Evolutionary conservation across 306 rosid genomes (phyloP).

Genomic region (apple (Malus domestica)): DNA sequence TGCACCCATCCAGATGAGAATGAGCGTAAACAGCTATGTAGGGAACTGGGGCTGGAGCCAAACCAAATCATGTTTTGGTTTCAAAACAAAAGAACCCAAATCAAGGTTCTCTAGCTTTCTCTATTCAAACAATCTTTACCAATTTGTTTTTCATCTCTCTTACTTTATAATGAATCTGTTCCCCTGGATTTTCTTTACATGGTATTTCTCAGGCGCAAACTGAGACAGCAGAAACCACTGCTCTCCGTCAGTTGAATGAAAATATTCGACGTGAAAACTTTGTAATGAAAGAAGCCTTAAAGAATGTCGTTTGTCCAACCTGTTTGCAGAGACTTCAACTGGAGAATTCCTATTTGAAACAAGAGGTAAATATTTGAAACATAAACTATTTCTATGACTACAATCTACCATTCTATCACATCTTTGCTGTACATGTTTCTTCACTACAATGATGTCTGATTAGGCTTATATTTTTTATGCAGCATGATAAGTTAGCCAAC

Average conservation of each 20-base stretch:
- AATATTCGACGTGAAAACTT: slow-evolving; percentile 44
- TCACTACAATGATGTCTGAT: not conserved
- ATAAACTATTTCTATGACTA: not conserved
- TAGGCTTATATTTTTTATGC: slow-evolving; percentile 8
- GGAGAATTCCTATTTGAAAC: slow-evolving; percentile 40
- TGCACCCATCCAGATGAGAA: slow-evolving; percentile 48
- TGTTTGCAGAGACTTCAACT: slow-evolving; percentile 36
- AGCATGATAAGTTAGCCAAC: slow-evolving; percentile 38
- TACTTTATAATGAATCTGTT: not conserved
- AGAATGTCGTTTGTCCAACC: slow-evolving; percentile 34
- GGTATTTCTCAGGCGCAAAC: slow-evolving; percentile 29
- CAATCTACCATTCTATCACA: too few relatives aligned
- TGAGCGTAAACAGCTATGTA: slow-evolving; percentile 29
- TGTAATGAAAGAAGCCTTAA: slow-evolving; percentile 39
- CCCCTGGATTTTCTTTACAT: not conserved
- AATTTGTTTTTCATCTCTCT: not conserved
- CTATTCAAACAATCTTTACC: not conserved
- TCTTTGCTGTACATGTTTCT: not conserved
- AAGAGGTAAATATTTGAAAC: slow-evolving; percentile 29
- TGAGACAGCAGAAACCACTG: slow-evolving; percentile 37
- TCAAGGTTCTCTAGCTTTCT: slow-evolving; percentile 37
- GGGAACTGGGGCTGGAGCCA: slow-evolving; percentile 37
- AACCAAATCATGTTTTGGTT: slow-evolving; percentile 59
- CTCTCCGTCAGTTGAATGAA: slow-evolving; percentile 53
- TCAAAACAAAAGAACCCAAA: slow-evolving; percentile 61